Evolutionary conservation across 495 filamentous ascomycete species (phyloP), one percentile per base, ranked within the genome.

Genomic region (Neurospora terricola): DNA sequence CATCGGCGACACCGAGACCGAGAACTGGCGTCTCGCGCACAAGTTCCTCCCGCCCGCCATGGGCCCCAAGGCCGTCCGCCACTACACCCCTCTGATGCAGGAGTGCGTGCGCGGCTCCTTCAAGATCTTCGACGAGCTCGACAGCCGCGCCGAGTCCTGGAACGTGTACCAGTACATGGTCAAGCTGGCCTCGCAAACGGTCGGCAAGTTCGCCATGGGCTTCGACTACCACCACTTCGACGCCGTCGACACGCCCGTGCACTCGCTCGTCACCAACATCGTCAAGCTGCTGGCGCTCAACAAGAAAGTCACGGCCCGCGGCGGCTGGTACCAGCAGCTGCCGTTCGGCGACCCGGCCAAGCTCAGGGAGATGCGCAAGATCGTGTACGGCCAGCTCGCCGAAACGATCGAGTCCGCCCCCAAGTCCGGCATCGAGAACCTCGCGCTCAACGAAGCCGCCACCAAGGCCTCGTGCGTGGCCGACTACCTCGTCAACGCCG

Each of bases 101-200:
- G 70, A 80, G 9, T 81, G 82, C 0, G 83, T 83, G 0, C 78
- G 84, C 38, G 76, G 82, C 27, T 42, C 82, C 12, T 88, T 87
- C 73, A 77, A 73, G 10, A 84, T 89, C 1, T 88, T 90, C 40
- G 88, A 90, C 73, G 81, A 83, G 69, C 76, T 90, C 11, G 86
- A 87, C 73, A 72, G 81, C 38, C 75, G 80, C 18, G 84, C 75
- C 1, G 81, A 86, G 71, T 82, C 87, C 0, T 89, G 81, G 81
- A 90, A 90, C 76, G 87, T 86, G 10, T 90, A 90, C 71, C 85
- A 83, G 43, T 89, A 86, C 69, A 90, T 89, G 86, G 74, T 89
- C 18, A 90, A 90, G 78, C 81, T 90, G 0, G 87, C 80, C 5
- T 84, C 86, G 0, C 86, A 87, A 66, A 81, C 84, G 3, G 84